Percentiles rank a stretch among this genome's conserved stretches.
These are phyloP conservation scores for Clitopilus hobsonii DNA, from an alignment of 768 basidiomycete genomes.

Conservation along the genomic window DNA sequence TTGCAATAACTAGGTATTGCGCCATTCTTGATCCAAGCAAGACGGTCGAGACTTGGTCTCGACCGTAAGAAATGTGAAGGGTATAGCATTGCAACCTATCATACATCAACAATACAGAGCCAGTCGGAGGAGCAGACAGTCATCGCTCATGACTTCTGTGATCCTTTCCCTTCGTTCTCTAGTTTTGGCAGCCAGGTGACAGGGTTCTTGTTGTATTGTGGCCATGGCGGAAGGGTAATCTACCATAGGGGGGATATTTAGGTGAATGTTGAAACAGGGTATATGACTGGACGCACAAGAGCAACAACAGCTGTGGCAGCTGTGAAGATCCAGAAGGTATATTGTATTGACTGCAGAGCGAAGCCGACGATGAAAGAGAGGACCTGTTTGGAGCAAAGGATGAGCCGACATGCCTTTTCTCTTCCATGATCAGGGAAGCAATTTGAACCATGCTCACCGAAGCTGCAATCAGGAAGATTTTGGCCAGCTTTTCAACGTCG, in stretches of 20 bases:
- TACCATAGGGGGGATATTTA: too few species aligned
- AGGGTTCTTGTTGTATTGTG: slow-evolving; percentile 56
- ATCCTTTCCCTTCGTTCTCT: neutral
- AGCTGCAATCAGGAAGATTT: slow-evolving; percentile 36
- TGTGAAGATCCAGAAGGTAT: slow-evolving; percentile 50
- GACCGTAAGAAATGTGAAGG: too few species aligned
- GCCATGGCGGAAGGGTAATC: slow-evolving; percentile 69
- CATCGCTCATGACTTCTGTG: too few species aligned
- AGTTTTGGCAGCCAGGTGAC: slow-evolving; percentile 51
- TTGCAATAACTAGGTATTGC: too few species aligned
- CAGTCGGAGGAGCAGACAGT: too few species aligned
- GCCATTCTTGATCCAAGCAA: too few species aligned
- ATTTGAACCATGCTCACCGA: slow-evolving; percentile 36
- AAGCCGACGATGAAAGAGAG: slow-evolving; percentile 57
- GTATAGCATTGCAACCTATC: neutral
- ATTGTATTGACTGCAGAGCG: slow-evolving; percentile 45
- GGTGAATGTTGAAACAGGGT: too few species aligned
- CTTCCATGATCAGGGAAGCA: too few species aligned
- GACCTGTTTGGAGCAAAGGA: slow-evolving; percentile 31
- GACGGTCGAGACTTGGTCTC: too few species aligned
- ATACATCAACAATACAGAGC: too few species aligned
- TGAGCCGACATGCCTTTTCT: too few species aligned
- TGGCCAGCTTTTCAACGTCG: slow-evolving; percentile 42
- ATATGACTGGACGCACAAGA: slow-evolving; percentile 29
- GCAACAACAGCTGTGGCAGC: slow-evolving; percentile 31